phyloP scores from a whole-genome alignment of 2,329 filamentous ascomycete genomes.

The Scedosporium boydii region DNA sequence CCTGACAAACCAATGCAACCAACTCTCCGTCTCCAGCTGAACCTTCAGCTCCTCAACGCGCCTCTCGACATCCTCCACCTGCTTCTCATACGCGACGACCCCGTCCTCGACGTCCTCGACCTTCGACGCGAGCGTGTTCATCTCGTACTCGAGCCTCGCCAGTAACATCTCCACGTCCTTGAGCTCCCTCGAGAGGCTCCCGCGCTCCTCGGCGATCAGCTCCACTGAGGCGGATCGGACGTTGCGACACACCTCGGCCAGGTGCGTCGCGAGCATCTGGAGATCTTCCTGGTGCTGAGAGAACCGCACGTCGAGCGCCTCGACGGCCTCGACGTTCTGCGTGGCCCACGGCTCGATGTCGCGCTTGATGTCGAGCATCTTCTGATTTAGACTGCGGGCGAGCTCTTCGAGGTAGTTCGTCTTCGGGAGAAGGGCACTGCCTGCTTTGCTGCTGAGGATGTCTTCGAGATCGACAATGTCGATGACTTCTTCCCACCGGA shows the following conservation, averaged over 20 bases:
- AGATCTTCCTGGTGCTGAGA: slow-evolving; percentile 56
- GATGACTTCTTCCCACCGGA: slow-evolving; percentile 53
- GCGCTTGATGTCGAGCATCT: slow-evolving; percentile 40
- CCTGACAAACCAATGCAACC: slow-evolving; percentile 55
- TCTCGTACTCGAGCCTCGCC: slow-evolving; percentile 87
- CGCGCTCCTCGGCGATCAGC: slow-evolving; percentile 59
- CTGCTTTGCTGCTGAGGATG: not conserved
- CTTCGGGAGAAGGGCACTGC: not conserved
- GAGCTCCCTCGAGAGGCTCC: slow-evolving; percentile 58
- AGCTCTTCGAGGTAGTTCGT: slow-evolving; percentile 24
- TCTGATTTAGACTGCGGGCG: slow-evolving; percentile 43
- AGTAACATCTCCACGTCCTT: slow-evolving; percentile 73
- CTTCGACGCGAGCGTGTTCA: slow-evolving; percentile 67
- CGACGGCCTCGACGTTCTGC: slow-evolving; percentile 44
- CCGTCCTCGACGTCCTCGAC: slow-evolving; percentile 83
- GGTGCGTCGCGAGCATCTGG: slow-evolving; percentile 57
- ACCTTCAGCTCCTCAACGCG: slow-evolving; percentile 52
- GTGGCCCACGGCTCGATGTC: slow-evolving; percentile 53
- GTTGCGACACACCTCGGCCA: slow-evolving; percentile 59
- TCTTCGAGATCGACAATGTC: slow-evolving; percentile 23
- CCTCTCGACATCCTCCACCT: slow-evolving; percentile 62
- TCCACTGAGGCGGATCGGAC: slow-evolving; percentile 60
- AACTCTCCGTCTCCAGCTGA: slow-evolving; percentile 55
- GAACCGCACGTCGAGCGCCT: slow-evolving; percentile 51
- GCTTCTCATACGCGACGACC: slow-evolving; percentile 67